Conservation (phyloP, 2,329 filamentous ascomycete species). For the Ophiognomonia clavigignenti-juglandacearum region DNA sequence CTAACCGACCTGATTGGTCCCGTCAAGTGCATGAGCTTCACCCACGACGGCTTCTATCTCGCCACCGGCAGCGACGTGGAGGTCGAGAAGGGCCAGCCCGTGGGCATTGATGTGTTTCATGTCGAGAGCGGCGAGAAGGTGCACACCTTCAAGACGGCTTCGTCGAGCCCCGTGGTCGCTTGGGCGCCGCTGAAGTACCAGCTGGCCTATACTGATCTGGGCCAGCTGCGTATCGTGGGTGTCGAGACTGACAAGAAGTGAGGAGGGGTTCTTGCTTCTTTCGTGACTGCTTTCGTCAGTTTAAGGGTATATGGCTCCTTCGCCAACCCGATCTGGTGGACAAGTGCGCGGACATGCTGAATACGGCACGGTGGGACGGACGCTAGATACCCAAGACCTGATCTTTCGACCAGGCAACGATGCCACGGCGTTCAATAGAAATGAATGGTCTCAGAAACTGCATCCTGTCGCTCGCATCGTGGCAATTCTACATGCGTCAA, state of each 20-base stretch:
- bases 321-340: too few species aligned
- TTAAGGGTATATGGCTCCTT: too few species aligned
- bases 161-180: slow-evolving; percentile 60
- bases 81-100: slow-evolving; percentile 39
- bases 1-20: slow-evolving; percentile 65
- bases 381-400: neutral
- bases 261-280: neutral
- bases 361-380: neutral
- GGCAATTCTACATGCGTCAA: neutral
- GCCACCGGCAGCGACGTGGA: slow-evolving; percentile 61
- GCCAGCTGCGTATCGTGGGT: slow-evolving; percentile 64
- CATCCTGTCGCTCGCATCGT: neutral
- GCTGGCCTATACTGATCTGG: slow-evolving; percentile 68
- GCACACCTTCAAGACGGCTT: slow-evolving; percentile 64
- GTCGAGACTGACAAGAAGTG: slow-evolving; percentile 38
- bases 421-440: neutral
- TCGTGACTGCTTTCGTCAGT: too few species aligned
- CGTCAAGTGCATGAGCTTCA: slow-evolving; percentile 68
- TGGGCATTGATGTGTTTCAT: slow-evolving; percentile 65
- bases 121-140: slow-evolving; percentile 70
- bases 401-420: too few species aligned
- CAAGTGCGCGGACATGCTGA: too few species aligned
- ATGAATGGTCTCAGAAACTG: neutral
- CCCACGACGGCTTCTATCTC: slow-evolving; percentile 71
- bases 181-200: slow-evolving; percentile 75